Base-by-base conservation (phyloP, 1,284 basidiomycete genomes). In the Golubevia sp. region DNA sequence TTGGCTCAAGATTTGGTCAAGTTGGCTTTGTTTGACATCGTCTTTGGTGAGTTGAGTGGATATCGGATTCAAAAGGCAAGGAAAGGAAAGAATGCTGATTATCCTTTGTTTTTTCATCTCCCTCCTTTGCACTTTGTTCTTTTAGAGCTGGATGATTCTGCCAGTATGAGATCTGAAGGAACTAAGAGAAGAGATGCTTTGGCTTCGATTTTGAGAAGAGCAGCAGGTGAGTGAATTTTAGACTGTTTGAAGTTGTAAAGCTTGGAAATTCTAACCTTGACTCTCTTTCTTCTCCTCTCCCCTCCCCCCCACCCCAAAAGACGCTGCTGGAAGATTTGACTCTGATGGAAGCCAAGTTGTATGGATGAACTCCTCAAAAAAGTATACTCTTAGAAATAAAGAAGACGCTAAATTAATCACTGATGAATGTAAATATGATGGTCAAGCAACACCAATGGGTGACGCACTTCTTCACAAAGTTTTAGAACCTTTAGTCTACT, bases 1-100 rank as follows among this genome's bases (percentile, higher is more conserved):
- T 58, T 77, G 5, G 75, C 68, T 3, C 70, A 75, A 38, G 75
- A 77, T 62, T 59, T 77, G 30, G 73, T 75, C 56, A 77, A 77
- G 56, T 61, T 77, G 20, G 71, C 73, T 26, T 58, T 77, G 20
- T 77, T 77, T 56, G 75, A 77, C 50, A 70, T 77, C 24, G 69
- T 71, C 66, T 76, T 77, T 53, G 30, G 30, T 34, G 30, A 34
- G 30, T 34, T 5, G 4, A 34, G 11, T 34, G 30, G n/a, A n/a
- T n/a, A n/a, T n/a, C n/a, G n/a, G n/a, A n/a, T n/a, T n/a, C n/a
- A n/a, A n/a, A n/a, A n/a, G n/a, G n/a, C n/a, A n/a, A n/a, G n/a
- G n/a, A n/a, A n/a, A n/a, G n/a, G n/a, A n/a, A n/a, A n/a, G n/a
- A n/a, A n/a, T n/a, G n/a, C n/a, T n/a, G n/a, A n/a, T n/a, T n/a